Evolutionary conservation across 306 rosid species (phyloP).

Genomic region (Quercus suber): DNA sequence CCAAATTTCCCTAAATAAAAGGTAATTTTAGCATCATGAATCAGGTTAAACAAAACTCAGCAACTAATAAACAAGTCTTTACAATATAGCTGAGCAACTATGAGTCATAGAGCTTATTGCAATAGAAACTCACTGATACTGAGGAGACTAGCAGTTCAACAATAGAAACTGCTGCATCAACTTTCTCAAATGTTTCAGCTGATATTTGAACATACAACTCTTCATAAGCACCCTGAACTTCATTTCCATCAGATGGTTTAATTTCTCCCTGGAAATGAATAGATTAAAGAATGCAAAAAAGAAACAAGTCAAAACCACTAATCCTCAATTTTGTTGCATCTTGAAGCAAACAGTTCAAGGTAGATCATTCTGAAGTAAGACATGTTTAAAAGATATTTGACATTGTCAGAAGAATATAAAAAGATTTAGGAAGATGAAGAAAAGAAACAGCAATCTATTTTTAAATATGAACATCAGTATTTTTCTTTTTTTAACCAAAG

Average conservation of each 20-base stretch:
- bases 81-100: conserved; percentile 5
- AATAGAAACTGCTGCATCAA: conserved; percentile 83
- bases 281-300: conserved; percentile 13
- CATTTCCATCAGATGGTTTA: conserved; percentile 55
- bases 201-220: conserved; percentile 65
- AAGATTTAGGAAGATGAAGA: not conserved
- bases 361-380: conserved; percentile 6
- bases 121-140: conserved; percentile 64
- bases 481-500: not conserved
- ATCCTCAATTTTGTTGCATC: not conserved
- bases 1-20: conserved; percentile 64
- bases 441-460: not conserved
- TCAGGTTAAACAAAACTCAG: not conserved
- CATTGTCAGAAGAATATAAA: not conserved
- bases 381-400: conserved; percentile 12
- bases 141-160: conserved; percentile 78
- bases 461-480: not conserved
- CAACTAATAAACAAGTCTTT: not conserved
- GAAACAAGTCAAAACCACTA: conserved; percentile 7
- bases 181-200: conserved; percentile 88
- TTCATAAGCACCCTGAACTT: conserved; percentile 49
- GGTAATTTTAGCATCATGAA: conserved; percentile 21
- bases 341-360: not conserved
- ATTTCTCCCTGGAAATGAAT: conserved; percentile 53
- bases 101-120: conserved; percentile 16